Percentiles rank a stretch among this genome's conserved stretches.
Evolutionary conservation across 2,329 filamentous ascomycete genomes (phyloP).

Genomic region (Aspergillus oerlinghausenensis): DNA sequence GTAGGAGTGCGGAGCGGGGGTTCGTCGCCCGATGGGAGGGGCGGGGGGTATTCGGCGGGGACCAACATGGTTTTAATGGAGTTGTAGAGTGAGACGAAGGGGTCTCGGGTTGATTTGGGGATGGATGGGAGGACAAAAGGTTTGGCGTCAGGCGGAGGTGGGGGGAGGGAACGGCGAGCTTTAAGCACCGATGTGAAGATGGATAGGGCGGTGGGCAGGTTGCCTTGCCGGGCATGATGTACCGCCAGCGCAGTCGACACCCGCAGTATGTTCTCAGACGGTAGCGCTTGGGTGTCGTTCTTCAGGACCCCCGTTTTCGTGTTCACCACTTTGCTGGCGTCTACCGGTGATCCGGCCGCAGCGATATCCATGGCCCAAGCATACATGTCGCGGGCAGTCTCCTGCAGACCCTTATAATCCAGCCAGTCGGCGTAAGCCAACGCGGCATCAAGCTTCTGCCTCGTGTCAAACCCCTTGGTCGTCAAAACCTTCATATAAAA

Average conservation of each 20-base stretch:
- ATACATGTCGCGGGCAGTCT: conserved; percentile 68
- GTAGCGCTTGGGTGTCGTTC: conserved; percentile 48
- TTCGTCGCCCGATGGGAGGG: conserved; percentile 65
- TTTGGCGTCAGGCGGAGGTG: conserved; percentile 28
- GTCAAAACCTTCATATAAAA: conserved; percentile 80
- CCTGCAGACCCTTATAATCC: conserved; percentile 65
- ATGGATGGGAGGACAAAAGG: conserved; percentile 21
- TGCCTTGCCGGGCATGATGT: conserved; percentile 66
- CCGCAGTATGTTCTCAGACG: conserved; percentile 70
- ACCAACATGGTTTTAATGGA: conserved; percentile 43
- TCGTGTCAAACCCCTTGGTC: conserved; percentile 71
- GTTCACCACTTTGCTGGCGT: conserved; percentile 52
- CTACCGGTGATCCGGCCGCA: conserved; percentile 48
- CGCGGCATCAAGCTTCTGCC: conserved; percentile 75
- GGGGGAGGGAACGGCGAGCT: conserved; percentile 60
- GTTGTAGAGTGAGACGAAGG: conserved; percentile 33
- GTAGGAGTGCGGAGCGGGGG: conserved; percentile 60
- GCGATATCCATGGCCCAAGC: conserved; percentile 73
- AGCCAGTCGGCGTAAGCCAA: conserved; percentile 81
- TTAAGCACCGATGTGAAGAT: conserved; percentile 81
- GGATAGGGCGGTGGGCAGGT: conserved; percentile 67
- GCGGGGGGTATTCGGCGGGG: conserved; percentile 62
- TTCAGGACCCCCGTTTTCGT: conserved; percentile 60
- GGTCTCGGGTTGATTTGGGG: conserved; percentile 18
- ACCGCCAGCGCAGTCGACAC: conserved; percentile 73